Percentiles rank a stretch among this genome's conserved stretches.
Evolutionary conservation across 192 early-diverging fungal species (phyloP).

Genomic region (Mortierella claussenii): DNA sequence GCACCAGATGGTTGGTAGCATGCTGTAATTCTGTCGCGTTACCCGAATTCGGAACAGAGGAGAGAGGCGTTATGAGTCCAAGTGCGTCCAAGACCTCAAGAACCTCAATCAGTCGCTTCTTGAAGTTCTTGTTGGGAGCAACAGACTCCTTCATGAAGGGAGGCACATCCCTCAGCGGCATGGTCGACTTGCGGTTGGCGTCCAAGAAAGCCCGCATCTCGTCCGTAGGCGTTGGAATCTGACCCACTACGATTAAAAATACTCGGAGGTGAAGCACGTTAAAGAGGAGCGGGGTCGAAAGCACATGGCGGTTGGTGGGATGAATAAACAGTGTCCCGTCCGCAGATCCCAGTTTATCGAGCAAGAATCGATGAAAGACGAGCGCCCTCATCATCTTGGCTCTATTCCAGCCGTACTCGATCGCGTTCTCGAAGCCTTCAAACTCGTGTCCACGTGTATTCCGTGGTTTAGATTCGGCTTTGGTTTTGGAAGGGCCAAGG

Average conservation of each 20-base stretch:
- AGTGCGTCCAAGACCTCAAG: conserved; percentile 47
- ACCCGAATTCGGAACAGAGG: neutral
- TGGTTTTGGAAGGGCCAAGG: conserved; percentile 5
- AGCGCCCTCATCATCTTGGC: conserved; percentile 61
- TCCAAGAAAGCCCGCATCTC: conserved; percentile 12
- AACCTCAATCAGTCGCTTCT: conserved; percentile 31
- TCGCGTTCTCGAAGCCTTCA: conserved; percentile 23
- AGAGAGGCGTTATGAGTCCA: conserved; percentile 29
- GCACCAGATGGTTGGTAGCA: conserved; percentile 34
- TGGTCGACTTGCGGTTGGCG: conserved; percentile 11
- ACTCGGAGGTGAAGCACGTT: conserved; percentile 40
- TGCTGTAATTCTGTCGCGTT: neutral
- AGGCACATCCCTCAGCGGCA: conserved; percentile 10
- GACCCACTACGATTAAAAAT: conserved; percentile 51
- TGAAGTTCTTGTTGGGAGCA: conserved; percentile 18
- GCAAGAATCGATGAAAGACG: conserved; percentile 51
- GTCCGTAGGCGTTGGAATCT: conserved; percentile 1
- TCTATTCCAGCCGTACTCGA: conserved; percentile 51
- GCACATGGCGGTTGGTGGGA: conserved; percentile 5
- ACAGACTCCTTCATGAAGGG: conserved; percentile 1
- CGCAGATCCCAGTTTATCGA: conserved; percentile 23
- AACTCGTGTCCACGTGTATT: conserved; percentile 3
- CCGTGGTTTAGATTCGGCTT: neutral
- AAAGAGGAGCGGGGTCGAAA: conserved; percentile 39
- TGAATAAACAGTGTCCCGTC: conserved; percentile 20